Conservation (phyloP, 1,139 yeast genomes). For the Yamadazyma dendronema region DNA sequence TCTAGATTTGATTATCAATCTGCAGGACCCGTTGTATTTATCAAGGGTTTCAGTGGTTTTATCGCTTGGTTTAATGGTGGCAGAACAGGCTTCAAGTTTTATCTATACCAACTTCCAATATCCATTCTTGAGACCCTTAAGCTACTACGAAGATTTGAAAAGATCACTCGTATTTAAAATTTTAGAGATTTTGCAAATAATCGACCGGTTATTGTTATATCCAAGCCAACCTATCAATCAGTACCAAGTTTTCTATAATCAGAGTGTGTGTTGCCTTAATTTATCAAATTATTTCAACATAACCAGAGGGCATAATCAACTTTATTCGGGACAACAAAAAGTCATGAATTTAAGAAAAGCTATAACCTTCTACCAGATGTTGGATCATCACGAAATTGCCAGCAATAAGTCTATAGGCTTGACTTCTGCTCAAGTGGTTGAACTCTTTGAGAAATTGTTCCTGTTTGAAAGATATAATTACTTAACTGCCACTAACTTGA, state of each 20-base stretch:
- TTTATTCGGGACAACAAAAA: conserved; percentile 31
- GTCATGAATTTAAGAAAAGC: conserved; percentile 32
- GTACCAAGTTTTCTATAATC: conserved; percentile 34
- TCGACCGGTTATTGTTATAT: conserved; percentile 18
- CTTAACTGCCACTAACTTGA: conserved; percentile 27
- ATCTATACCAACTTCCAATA: conserved; percentile 24
- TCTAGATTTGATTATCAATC: conserved; percentile 21
- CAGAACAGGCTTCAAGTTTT: conserved; percentile 33
- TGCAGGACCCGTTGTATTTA: conserved; percentile 32
- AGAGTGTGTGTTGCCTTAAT: conserved; percentile 32
- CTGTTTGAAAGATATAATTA: conserved; percentile 34
- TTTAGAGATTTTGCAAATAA: conserved; percentile 29
- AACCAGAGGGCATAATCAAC: conserved; percentile 18
- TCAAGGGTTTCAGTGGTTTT: conserved; percentile 29
- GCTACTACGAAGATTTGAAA: conserved; percentile 17
- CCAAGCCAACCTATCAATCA: conserved; percentile 18
- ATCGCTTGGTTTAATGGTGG: conserved; percentile 28
- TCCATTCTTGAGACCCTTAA: conserved; percentile 13
- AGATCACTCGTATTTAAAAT: conserved; percentile 20
- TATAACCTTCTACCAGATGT: conserved; percentile 37
- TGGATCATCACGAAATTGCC: conserved; percentile 20
- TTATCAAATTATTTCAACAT: conserved; percentile 35
- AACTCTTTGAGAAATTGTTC: conserved; percentile 35
- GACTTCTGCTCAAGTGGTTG: conserved; percentile 28
- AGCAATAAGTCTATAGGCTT: conserved; percentile 10